Evolutionary conservation across 441 rosid genomes (phyloP), one percentile per base, ranked within the genome.

Genomic region (Codiaeum variegatum): DNA sequence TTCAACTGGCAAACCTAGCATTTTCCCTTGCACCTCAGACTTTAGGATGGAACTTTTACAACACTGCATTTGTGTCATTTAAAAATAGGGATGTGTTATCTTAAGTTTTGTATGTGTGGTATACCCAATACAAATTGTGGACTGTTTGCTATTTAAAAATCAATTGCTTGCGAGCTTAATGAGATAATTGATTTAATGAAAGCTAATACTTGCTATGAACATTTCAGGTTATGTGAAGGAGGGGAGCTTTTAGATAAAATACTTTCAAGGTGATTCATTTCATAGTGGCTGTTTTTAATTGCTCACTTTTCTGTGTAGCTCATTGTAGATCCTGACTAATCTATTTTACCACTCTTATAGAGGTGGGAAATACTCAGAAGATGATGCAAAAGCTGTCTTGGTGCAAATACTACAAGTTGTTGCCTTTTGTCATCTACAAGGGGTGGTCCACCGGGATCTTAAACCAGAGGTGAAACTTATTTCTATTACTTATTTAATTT

Each of bases 191-290:
- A 60, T 46, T 16, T 31, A 13, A 61, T 61, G 3, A 51, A 54
- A 38, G 40, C 74, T 65, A 44, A 31, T 73, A 61, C 16, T 66
- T 13, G 38, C 18, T 9, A 54, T 71, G 51, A 23, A 75, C 62
- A 69, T 78, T 86, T 78, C 94, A 95, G 99, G 92, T 85, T 95
- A 76, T 95, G 99, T 80, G 96, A 87, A 85, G 99, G 99, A 78
- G 99, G 99, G 72, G 99, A 93, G 81, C 98, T 95, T 19, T 85
- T 95, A 47, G 99, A 95, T 81, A 91, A 91, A 84, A 95, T 95
- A 83, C 91, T 95, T 56, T 83, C 97, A 67, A 91, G 98, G 98
- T 95, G 54, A 72, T 75, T 56, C 51, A 46, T 72, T 24, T 58
- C 21, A 52, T 54, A 34, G 47, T 74, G 16, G 62, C 23, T 72